Conservation (phyloP, 805 yeast species). For the Saccharomycopsis capsularis region DNA sequence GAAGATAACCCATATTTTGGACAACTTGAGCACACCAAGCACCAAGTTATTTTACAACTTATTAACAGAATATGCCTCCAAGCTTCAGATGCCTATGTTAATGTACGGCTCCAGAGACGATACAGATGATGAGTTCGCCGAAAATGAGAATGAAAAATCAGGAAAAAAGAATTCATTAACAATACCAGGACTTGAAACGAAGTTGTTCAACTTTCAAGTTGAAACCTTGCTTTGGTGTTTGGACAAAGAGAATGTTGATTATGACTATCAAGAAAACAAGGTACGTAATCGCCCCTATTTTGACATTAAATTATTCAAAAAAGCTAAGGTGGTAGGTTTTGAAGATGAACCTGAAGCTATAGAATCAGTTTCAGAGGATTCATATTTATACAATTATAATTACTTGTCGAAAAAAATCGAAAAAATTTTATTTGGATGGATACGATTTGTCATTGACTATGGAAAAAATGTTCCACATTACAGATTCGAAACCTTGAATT, state of each 20-base stretch:
- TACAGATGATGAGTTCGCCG: no score
- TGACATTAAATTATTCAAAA: conserved; percentile 14
- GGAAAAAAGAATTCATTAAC: no score
- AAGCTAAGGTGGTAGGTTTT: no score
- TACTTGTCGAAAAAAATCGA: conserved; percentile 25
- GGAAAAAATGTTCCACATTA: background rate
- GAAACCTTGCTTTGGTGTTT: conserved; percentile 54
- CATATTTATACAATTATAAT: conserved; percentile 29
- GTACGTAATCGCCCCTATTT: conserved; percentile 26
- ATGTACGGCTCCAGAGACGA: background rate
- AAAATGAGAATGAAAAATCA: no score
- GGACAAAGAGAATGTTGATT: conserved; percentile 39
- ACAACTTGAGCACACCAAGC: conserved; percentile 14
- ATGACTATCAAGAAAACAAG: conserved; percentile 27
- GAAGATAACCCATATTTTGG: conserved; percentile 3
- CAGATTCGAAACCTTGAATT: background rate
- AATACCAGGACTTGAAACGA: conserved; percentile 35
- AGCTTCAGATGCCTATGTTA: conserved; percentile 1
- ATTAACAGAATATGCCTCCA: conserved; percentile 19
- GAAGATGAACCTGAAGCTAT: conserved; percentile 1
- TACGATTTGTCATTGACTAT: conserved; percentile 23
- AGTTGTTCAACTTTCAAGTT: conserved; percentile 44
- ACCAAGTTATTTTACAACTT: conserved; percentile 18
- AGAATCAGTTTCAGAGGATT: conserved; percentile 23
- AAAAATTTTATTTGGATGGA: conserved; percentile 49